Percentiles rank a stretch among this genome's conserved stretches.
Evolutionary conservation across 1,139 yeast genomes (phyloP).

Genomic region (Candida dubliniensis): DNA sequence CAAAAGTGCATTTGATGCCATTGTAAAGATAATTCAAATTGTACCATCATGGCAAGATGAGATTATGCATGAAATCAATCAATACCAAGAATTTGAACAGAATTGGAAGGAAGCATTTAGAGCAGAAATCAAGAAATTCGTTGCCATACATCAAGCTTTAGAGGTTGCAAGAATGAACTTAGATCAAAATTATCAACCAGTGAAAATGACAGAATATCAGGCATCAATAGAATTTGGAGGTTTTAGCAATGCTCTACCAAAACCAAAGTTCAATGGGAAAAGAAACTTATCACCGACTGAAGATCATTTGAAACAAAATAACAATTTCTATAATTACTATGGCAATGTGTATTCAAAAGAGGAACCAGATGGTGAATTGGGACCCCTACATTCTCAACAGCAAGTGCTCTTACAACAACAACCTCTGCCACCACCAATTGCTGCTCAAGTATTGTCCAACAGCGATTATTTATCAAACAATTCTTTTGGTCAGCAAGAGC

Average conservation of each 20-base stretch:
- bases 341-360: slow-evolving; percentile 27
- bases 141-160: slow-evolving; percentile 29
- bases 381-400: slow-evolving; percentile 6
- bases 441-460: slow-evolving; percentile 2
- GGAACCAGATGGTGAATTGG: slow-evolving; percentile 4
- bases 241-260: slow-evolving; percentile 35
- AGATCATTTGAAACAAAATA: slow-evolving; percentile 9
- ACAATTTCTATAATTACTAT: slow-evolving; percentile 23
- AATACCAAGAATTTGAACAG: slow-evolving; percentile 29
- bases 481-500: slow-evolving; percentile 6
- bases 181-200: slow-evolving; percentile 35
- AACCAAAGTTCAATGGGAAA: slow-evolving; percentile 17
- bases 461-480: slow-evolving; percentile 1
- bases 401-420: slow-evolving; percentile 2
- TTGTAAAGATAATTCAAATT: slow-evolving; percentile 26
- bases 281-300: slow-evolving; percentile 18
- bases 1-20: slow-evolving; percentile 26
- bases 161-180: slow-evolving; percentile 30
- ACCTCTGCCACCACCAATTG: slow-evolving; percentile 4
- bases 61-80: slow-evolving; percentile 30
- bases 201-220: slow-evolving; percentile 35
- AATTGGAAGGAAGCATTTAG: slow-evolving; percentile 37
- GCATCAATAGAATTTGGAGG: slow-evolving; percentile 49
- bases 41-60: slow-evolving; percentile 40
- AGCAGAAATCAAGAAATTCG: slow-evolving; percentile 33